Evolutionary conservation across 1,284 basidiomycete species (phyloP).

Genomic region (Cutaneotrichosporon cutaneum): DNA sequence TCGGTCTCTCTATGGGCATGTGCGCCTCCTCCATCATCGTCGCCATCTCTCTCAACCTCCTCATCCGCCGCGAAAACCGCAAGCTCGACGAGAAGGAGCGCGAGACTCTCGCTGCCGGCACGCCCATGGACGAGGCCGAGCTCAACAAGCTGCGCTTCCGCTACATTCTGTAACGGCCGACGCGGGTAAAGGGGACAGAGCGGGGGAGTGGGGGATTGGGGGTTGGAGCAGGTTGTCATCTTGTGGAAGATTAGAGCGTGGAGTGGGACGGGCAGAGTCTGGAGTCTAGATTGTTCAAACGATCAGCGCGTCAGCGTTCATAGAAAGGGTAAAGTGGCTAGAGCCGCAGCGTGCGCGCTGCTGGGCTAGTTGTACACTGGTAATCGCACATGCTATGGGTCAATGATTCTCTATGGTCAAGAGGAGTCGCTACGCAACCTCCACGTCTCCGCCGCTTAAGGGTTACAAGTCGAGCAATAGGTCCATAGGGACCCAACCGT

Average conservation of each 20-base stretch:
- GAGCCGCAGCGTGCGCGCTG: background rate
- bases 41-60: constrained; percentile 1
- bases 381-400: background rate
- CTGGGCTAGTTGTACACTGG: background rate
- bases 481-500: constrained; percentile 5
- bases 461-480: background rate
- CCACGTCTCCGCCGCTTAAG: no score
- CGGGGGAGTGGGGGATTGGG: background rate
- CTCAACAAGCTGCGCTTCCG: background rate
- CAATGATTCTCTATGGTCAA: background rate
- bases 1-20: constrained; percentile 24
- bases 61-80: constrained; percentile 15
- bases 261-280: background rate
- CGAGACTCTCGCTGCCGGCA: background rate
- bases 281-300: background rate
- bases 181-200: background rate
- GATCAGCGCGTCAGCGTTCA: background rate
- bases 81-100: constrained; percentile 12
- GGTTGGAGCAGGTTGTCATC: background rate
- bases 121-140: background rate
- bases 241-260: background rate
- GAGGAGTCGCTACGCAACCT: no score
- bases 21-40: constrained; percentile 19
- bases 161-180: background rate
- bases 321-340: background rate